Evolutionary conservation across 129 eudicot genomes (phyloP), one percentile per base, ranked within the genome.

Genomic region (Centaurea solstitialis): DNA sequence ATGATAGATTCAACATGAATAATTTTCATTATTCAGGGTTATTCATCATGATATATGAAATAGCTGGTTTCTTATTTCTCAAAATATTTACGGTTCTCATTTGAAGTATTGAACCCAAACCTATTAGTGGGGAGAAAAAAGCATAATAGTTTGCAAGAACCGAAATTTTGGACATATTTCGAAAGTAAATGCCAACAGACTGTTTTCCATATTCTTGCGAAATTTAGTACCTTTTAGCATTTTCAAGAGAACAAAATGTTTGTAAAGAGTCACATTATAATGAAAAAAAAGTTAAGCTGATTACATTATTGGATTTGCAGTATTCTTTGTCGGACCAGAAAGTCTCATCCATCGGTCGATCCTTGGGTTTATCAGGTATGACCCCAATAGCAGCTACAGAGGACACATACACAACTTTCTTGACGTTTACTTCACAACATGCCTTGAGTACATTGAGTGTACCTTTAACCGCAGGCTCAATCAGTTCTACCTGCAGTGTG

Each of bases 321-420:
- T 86, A 82, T 40, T 94, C 92, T 70, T 57, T 83, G 84, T 94
- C 98, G n/a, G 97, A 91, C 97, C 98, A 94, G 75, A 92, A 94
- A 81, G 77, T 88, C 90, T 94, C 98, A 67, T 94, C 97, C 84
- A 79, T 71, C 17, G 86, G 85, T 78, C 81, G 85, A 78, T 84
- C 97, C 57, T 73, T 64, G 41, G 95, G 93, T 88, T 86, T 82
- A 37, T 88, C 74, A 21, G 98, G 98, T 59, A 84, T 75, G 85
- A 91, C 30, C 20, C 6, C 12, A 66, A 91, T 37, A 13, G 98
- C 97, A 77, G 89, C 90, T 28, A 62, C 88, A 30, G 98, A 94
- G 0, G 98, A 91, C 11, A 91, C 97, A 71, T 83, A 69, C 37
- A 91, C 92, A 62, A 87, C 92, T 66, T 90, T 87, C 78, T 80